These are phyloP conservation scores for Clonostachys sp. DNA, from an alignment of 2,329 filamentous ascomycete species.

Conservation along the genomic window DNA sequence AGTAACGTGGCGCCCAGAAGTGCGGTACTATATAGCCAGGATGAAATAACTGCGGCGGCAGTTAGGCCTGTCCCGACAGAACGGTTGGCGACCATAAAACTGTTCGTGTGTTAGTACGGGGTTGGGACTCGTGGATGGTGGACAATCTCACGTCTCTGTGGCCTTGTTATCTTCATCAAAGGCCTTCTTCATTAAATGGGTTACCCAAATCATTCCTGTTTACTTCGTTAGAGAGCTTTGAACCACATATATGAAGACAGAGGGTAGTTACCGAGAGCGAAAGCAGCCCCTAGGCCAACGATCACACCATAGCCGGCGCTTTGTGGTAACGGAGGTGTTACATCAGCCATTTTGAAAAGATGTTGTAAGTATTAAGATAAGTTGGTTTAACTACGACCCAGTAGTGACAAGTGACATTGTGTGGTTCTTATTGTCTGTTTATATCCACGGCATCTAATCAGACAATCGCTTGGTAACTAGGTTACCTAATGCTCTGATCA, in stretches of 20 bases:
- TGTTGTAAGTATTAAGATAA: background rate
- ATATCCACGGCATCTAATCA: background rate
- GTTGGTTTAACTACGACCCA: background rate
- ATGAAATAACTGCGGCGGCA: slow-evolving; percentile 6
- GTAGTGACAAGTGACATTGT: background rate
- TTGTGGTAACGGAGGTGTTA: background rate
- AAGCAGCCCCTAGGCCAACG: slow-evolving; percentile 42
- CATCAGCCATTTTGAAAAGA: background rate
- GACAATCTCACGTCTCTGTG: slow-evolving; percentile 56
- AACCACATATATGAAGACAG: background rate
- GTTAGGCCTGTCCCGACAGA: slow-evolving; percentile 4
- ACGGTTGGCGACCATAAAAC: slow-evolving; percentile 5
- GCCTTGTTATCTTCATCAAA: slow-evolving; percentile 52
- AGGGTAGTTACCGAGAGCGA: slow-evolving; percentile 42
- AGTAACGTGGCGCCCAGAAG: slow-evolving; percentile 69
- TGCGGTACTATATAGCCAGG: slow-evolving; percentile 83
- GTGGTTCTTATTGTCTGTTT: background rate
- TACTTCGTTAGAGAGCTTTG: background rate
- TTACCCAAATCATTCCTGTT: background rate
- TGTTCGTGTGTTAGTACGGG: background rate
- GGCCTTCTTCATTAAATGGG: slow-evolving; percentile 56
- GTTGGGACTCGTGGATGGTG: too few species aligned
- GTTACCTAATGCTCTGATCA: background rate
- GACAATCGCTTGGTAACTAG: background rate
- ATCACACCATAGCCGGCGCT: slow-evolving; percentile 1